These are phyloP conservation scores for Kodamaea kakaduensis DNA, from an alignment of 805 yeast genomes.

Conservation along the genomic window DNA sequence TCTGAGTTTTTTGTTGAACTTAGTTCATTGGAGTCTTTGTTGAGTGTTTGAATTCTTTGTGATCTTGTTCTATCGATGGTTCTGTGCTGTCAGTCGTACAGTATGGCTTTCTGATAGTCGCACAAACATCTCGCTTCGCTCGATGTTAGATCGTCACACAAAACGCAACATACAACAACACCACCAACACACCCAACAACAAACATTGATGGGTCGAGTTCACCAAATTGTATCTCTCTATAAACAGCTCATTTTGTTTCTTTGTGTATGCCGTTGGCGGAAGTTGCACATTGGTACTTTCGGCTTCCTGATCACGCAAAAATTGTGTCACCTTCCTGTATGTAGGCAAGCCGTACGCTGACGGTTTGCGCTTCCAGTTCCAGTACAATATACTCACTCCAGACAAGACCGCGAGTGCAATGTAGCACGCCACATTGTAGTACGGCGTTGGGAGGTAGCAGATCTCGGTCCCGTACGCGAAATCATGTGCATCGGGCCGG, in stretches of 20 bases:
- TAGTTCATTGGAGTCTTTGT: too few species aligned
- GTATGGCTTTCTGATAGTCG: too few species aligned
- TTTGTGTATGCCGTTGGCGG: slow-evolving; percentile 23
- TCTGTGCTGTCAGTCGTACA: too few species aligned
- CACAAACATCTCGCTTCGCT: too few species aligned
- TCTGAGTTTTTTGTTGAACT: too few species aligned
- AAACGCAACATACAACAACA: slow-evolving; percentile 20
- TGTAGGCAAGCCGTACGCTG: slow-evolving; percentile 2
- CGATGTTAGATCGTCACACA: slow-evolving; percentile 18
- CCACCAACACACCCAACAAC: slow-evolving; percentile 17
- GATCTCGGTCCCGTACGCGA: slow-evolving; percentile 33
- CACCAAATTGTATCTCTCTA: slow-evolving; percentile 25
- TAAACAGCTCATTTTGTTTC: slow-evolving; percentile 21
- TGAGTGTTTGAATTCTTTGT: too few species aligned
- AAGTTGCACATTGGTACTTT: background rate
- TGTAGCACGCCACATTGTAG: slow-evolving; percentile 35
- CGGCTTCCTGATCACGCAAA: slow-evolving; percentile 5
- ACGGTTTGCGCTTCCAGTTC: slow-evolving; percentile 18
- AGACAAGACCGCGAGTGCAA: slow-evolving; percentile 30
- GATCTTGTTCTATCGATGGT: too few species aligned
- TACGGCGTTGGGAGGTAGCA: slow-evolving; percentile 49
- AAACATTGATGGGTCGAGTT: slow-evolving; percentile 8
- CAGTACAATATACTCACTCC: slow-evolving; percentile 27
- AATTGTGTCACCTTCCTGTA: slow-evolving; percentile 5
- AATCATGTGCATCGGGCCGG: slow-evolving; percentile 6